A percentile compares a stretch with the other conserved stretches of the same genome.
phyloP scores from a whole-genome alignment of 495 filamentous ascomycete species.

The Glonium stellatum region DNA sequence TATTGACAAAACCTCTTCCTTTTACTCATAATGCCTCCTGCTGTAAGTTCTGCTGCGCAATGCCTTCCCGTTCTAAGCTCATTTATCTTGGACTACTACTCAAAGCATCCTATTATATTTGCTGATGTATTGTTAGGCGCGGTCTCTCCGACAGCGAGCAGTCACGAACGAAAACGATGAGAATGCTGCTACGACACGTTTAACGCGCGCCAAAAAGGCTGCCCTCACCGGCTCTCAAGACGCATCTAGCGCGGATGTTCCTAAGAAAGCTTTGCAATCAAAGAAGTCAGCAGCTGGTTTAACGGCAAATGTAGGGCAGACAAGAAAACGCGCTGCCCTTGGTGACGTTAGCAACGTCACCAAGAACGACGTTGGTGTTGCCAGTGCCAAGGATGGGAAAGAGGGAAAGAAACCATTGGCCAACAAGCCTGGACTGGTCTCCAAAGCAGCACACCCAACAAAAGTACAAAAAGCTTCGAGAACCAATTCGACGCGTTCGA shows the following conservation, averaged over 20 bases:
- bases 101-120: not conserved
- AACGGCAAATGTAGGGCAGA: slow-evolving; percentile 40
- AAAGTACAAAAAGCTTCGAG: slow-evolving; percentile 71
- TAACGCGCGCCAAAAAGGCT: slow-evolving; percentile 89
- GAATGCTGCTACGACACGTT: slow-evolving; percentile 67
- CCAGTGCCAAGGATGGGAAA: slow-evolving; percentile 25
- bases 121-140: slow-evolving; percentile 7
- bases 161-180: slow-evolving; percentile 91
- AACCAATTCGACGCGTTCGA: slow-evolving; percentile 56
- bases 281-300: slow-evolving; percentile 55
- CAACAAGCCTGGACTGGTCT: slow-evolving; percentile 53
- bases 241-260: slow-evolving; percentile 41
- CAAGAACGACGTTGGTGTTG: slow-evolving; percentile 55
- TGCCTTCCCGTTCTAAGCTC: not conserved
- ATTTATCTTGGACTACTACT: not conserved
- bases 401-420: slow-evolving; percentile 66
- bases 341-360: slow-evolving; percentile 93
- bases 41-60: slow-evolving; percentile 15
- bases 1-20: slow-evolving; percentile 5
- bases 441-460: slow-evolving; percentile 68
- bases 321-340: slow-evolving; percentile 43
- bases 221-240: slow-evolving; percentile 53
- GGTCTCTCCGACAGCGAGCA: slow-evolving; percentile 49
- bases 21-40: slow-evolving; percentile 25
- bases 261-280: slow-evolving; percentile 67